Evolutionary conservation across 768 basidiomycete species (phyloP).

Genomic region (Boletus coccyginus): DNA sequence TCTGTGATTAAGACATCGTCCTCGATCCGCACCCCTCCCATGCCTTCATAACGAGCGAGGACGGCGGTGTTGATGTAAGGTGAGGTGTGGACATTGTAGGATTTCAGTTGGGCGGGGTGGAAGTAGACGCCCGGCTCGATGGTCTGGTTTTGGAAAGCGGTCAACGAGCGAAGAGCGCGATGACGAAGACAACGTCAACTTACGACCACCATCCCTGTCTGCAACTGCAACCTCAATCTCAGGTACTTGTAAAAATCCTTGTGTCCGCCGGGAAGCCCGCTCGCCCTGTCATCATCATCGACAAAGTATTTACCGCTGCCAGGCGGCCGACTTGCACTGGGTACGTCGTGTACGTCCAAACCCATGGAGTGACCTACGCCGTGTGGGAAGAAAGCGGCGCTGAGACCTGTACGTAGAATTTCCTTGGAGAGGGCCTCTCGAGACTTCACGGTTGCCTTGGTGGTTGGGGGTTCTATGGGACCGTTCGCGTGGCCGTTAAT

Average conservation of each 20-base stretch:
- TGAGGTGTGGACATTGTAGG: slow-evolving; percentile 57
- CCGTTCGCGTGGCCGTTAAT: background rate
- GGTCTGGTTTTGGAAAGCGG: slow-evolving; percentile 46
- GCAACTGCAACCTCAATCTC: slow-evolving; percentile 70
- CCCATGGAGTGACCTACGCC: slow-evolving; percentile 90
- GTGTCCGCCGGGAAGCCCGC: slow-evolving; percentile 57
- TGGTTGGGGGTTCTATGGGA: background rate
- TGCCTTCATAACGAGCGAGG: slow-evolving; percentile 55
- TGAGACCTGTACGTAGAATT: slow-evolving; percentile 74
- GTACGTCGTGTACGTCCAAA: slow-evolving; percentile 92
- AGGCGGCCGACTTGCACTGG: slow-evolving; percentile 73
- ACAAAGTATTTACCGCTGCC: slow-evolving; percentile 55
- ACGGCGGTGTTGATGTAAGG: slow-evolving; percentile 37
- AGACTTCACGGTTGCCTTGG: slow-evolving; percentile 8
- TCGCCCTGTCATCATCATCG: slow-evolving; percentile 72
- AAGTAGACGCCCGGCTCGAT: slow-evolving; percentile 92
- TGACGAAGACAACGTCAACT: slow-evolving; percentile 30
- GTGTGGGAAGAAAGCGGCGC: slow-evolving; percentile 91
- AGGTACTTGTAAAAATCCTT: slow-evolving; percentile 77
- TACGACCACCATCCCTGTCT: slow-evolving; percentile 83
- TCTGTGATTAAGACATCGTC: slow-evolving; percentile 82
- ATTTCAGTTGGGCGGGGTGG: slow-evolving; percentile 70
- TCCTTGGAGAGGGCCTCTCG: slow-evolving; percentile 34
- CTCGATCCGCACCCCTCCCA: slow-evolving; percentile 93
- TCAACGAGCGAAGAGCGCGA: background rate